These are phyloP conservation scores for Rhodamnia rubescens DNA, from an alignment of 345 rosid species.

Conservation along the genomic window DNA sequence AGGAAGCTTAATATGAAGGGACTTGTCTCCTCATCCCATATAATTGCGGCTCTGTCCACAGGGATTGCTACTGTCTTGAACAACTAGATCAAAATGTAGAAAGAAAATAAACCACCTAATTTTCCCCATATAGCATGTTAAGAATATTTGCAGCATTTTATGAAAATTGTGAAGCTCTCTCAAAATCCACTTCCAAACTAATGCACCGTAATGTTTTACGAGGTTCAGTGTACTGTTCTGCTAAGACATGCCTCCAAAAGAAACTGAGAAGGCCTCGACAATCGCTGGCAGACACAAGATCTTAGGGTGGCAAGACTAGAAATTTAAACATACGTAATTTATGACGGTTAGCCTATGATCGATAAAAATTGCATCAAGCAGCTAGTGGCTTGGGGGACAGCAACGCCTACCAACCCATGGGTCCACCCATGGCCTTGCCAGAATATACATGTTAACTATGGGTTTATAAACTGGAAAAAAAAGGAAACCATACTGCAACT, in stretches of 20 bases:
- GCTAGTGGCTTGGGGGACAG: not conserved
- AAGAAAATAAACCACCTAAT: not conserved
- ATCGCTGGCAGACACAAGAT: not conserved
- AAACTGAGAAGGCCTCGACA: not conserved
- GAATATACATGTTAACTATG: not conserved
- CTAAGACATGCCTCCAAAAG: not conserved
- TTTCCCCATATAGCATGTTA: not conserved
- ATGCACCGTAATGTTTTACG: not conserved
- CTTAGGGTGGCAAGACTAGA: not conserved
- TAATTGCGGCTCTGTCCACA: not conserved
- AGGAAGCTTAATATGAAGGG: not conserved
- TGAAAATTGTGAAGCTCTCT: not conserved
- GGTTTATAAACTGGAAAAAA: not conserved
- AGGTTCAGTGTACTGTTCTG: not conserved
- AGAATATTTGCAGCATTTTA: not conserved
- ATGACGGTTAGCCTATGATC: not conserved
- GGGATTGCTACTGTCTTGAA: not conserved
- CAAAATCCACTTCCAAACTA: not conserved
- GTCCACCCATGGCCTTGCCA: not conserved
- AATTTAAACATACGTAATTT: not conserved
- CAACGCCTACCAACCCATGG: not conserved
- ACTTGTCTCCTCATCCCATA: not conserved
- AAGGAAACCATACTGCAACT: not conserved
- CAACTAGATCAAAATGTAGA: not conserved
- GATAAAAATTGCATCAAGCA: not conserved